These are phyloP conservation scores for Saturnispora sekii DNA, from an alignment of 805 yeast genomes.

Conservation along the genomic window DNA sequence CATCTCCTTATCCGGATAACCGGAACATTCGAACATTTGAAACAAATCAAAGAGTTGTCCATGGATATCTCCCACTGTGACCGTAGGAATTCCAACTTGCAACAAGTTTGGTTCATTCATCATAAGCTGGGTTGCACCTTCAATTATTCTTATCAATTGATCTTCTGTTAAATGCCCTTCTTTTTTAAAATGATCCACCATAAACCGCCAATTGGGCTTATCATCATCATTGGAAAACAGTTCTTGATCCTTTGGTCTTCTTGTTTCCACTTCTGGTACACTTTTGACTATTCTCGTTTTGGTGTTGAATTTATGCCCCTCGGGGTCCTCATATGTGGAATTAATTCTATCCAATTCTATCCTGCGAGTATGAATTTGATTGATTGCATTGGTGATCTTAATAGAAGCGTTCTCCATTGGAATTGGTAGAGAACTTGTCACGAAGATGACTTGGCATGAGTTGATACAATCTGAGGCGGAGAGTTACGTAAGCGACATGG, in stretches of 20 bases:
- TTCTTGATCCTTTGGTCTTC: conserved; percentile 55
- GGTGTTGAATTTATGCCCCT: conserved; percentile 44
- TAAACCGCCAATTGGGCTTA: conserved; percentile 61
- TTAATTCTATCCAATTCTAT: neutral
- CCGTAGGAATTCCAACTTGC: conserved; percentile 80
- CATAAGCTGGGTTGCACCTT: conserved; percentile 52
- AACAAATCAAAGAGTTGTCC: conserved; percentile 92
- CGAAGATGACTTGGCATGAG: neutral
- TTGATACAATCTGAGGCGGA: neutral
- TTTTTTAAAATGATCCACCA: conserved; percentile 60
- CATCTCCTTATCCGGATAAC: conserved; percentile 52
- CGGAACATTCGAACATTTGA: conserved; percentile 88
- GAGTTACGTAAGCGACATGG: neutral
- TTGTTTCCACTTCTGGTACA: conserved; percentile 57
- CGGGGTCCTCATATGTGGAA: conserved; percentile 16
- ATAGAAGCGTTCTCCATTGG: neutral
- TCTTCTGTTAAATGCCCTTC: conserved; percentile 73
- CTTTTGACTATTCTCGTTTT: conserved; percentile 41
- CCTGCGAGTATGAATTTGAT: neutral
- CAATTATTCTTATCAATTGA: conserved; percentile 60
- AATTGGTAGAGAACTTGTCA: too few species aligned
- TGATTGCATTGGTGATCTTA: conserved; percentile 5
- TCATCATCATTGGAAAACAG: conserved; percentile 49
- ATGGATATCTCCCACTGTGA: conserved; percentile 93
- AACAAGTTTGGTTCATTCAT: conserved; percentile 69